A percentile compares a stretch with the other conserved stretches of the same genome.
Conservation (phyloP, 345 rosid genomes). For the Microcos paniculata region DNA sequence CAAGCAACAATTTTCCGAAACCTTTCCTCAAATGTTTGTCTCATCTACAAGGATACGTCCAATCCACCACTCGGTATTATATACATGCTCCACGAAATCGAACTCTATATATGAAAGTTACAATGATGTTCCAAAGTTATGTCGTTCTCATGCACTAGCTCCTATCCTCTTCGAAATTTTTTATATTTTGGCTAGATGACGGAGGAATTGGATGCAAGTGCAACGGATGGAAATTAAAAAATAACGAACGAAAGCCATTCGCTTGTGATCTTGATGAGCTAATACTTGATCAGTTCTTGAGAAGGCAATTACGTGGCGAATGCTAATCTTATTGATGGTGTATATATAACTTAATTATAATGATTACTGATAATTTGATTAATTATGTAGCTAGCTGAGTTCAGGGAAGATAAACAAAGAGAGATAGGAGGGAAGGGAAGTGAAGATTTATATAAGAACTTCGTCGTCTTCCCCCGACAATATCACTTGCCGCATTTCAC, state of each 20-base stretch:
- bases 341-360: background rate
- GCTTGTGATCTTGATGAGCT: background rate
- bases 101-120: background rate
- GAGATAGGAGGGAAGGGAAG: constrained; percentile 23
- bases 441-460: background rate
- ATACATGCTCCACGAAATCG: background rate
- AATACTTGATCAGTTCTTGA: background rate
- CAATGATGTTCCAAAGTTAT: background rate
- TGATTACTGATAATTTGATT: background rate
- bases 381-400: too few relatives aligned
- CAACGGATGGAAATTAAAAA: background rate
- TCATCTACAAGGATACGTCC: background rate
- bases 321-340: background rate
- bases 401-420: constrained; percentile 21
- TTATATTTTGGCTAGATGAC: background rate
- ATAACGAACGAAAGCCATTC: background rate
- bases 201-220: background rate
- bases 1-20: constrained; percentile 17
- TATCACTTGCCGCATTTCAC: constrained; percentile 22
- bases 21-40: background rate
- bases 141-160: constrained; percentile 8
- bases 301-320: constrained; percentile 13
- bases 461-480: constrained; percentile 31
- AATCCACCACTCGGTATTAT: background rate
- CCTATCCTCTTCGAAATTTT: background rate